Percentiles rank a stretch among this genome's conserved stretches.
Evolutionary conservation across 140 eudicot species (phyloP).

Genomic region (Stevia rebaudiana): DNA sequence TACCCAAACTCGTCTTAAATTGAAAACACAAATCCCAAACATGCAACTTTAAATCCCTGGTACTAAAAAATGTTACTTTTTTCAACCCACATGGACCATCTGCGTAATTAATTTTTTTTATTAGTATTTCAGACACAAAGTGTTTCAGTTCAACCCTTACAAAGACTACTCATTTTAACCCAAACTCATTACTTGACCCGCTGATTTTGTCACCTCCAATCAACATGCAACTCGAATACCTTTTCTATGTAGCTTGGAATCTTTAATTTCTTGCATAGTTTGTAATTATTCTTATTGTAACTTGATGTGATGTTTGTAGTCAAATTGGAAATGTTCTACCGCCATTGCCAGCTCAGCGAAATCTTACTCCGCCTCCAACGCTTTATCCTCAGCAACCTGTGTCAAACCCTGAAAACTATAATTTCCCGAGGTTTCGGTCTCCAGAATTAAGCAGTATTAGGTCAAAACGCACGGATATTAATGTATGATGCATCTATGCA

Average conservation of each 20-base stretch:
- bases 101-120: no score
- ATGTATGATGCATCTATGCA: conserved; percentile 41
- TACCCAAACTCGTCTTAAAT: no score
- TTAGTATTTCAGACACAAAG: neutral
- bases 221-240: neutral
- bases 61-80: no score
- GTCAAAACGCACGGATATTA: conserved; percentile 68
- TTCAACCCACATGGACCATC: no score
- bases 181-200: neutral
- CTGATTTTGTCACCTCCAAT: neutral
- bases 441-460: conserved; percentile 40
- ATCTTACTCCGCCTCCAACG: conserved; percentile 40
- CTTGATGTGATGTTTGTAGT: conserved; percentile 10
- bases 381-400: conserved; percentile 88
- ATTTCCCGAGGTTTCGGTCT: conserved; percentile 50
- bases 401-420: conserved; percentile 57
- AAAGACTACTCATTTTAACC: neutral
- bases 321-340: conserved; percentile 21
- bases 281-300: neutral
- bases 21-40: no score
- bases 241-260: neutral
- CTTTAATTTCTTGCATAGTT: neutral
- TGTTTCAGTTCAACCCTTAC: neutral
- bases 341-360: conserved; percentile 24
- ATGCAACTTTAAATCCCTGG: no score